Percentiles rank a stretch among this genome's conserved stretches.
Conservation (phyloP, 2,329 filamentous ascomycete species). For the Bretziella fagacearum region DNA sequence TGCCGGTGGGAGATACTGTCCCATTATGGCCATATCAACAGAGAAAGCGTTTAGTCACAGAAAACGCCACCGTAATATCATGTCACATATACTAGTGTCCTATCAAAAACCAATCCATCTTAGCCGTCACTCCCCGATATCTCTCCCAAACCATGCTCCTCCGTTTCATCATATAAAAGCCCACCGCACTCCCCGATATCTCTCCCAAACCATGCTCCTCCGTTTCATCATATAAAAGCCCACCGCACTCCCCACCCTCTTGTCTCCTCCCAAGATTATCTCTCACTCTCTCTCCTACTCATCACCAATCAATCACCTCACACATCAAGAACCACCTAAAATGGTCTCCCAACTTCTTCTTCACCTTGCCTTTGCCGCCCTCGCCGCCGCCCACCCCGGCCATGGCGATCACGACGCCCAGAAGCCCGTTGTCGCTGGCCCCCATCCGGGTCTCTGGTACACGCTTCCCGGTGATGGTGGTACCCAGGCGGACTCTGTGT, state of each 20-base stretch:
- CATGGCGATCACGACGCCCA: conserved; percentile 32
- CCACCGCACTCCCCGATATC: too few relatives aligned
- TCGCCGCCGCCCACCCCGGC: conserved; percentile 40
- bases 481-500: conserved; percentile 69
- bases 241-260: too few relatives aligned
- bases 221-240: conserved; percentile 2
- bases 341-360: conserved; percentile 22
- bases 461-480: conserved; percentile 74
- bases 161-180: conserved; percentile 2
- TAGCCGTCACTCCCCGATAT: too few relatives aligned
- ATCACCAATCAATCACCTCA: not conserved
- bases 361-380: conserved; percentile 28
- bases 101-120: too few relatives aligned
- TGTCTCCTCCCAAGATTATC: not conserved
- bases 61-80: too few relatives aligned
- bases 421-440: conserved; percentile 41
- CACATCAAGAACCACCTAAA: conserved; percentile 1
- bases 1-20: too few relatives aligned
- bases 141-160: not conserved
- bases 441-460: conserved; percentile 65
- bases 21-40: too few relatives aligned
- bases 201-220: not conserved
- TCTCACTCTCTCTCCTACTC: not conserved
- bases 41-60: too few relatives aligned
- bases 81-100: too few relatives aligned